Conservation (phyloP, 345 rosid species). For the Pugionium dolabratum region DNA sequence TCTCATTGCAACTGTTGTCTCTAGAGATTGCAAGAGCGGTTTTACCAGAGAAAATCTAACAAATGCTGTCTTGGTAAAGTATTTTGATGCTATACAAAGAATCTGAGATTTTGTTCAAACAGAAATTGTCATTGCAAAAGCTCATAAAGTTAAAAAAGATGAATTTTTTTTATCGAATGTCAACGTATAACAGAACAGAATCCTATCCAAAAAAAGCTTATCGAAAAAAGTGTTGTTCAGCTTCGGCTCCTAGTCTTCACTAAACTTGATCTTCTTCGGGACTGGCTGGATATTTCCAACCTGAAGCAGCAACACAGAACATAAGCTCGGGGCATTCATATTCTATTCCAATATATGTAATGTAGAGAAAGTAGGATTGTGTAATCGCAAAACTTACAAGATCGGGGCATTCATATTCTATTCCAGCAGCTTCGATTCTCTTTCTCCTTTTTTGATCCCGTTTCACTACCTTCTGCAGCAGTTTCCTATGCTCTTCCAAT, state of each 20-base stretch:
- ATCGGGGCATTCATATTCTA: slow-evolving; percentile 84
- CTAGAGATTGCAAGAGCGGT: slow-evolving; percentile 31
- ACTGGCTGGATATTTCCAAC: slow-evolving; percentile 58
- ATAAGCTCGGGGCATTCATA: background rate
- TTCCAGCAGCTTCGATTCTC: slow-evolving; percentile 78
- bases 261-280: slow-evolving; percentile 80
- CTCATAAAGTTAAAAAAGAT: background rate
- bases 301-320: slow-evolving; percentile 41
- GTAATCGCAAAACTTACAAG: slow-evolving; percentile 56
- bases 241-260: slow-evolving; percentile 48
- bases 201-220: slow-evolving; percentile 9
- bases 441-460: slow-evolving; percentile 61
- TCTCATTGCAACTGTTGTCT: slow-evolving; percentile 49
- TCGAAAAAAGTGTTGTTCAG: slow-evolving; percentile 12
- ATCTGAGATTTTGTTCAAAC: slow-evolving; percentile 26
- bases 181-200: slow-evolving; percentile 26
- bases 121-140: slow-evolving; percentile 23
- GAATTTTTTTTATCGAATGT: slow-evolving; percentile 12
- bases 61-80: slow-evolving; percentile 35
- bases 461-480: slow-evolving; percentile 67
- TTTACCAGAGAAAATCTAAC: slow-evolving; percentile 43
- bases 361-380: background rate
- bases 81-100: slow-evolving; percentile 30
- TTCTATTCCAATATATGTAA: background rate
- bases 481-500: slow-evolving; percentile 72